Evolutionary conservation across 768 basidiomycete genomes (phyloP), one percentile per base, ranked within the genome.

Genomic region (Megacollybia marginata): DNA sequence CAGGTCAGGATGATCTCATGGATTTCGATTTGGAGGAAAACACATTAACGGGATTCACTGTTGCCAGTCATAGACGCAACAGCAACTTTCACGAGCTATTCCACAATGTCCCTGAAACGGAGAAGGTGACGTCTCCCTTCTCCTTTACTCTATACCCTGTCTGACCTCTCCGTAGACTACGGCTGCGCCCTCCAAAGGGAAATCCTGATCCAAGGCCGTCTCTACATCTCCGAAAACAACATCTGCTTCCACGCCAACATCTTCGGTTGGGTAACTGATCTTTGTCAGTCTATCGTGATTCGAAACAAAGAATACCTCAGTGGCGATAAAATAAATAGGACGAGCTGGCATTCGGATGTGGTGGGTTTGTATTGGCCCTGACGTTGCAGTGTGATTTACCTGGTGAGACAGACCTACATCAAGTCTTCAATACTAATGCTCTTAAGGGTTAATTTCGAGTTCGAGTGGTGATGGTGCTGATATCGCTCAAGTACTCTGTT

Each of bases 181-280:
- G 96, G 96, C 6, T 99, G 96, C 61, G 96, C 96, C 0, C 67
- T 98, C 11, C 93, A 97, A 67, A 81, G 93, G 38, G 96, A 98
- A 65, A 98, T 98, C 56, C 74, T 97, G 31, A 87, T 98, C 40
- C 96, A 98, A 74, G 96, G 96, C 5, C 76, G 96, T 10, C 64
- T 99, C 50, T 97, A 97, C 67, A 90, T 98, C 19, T 98, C 96
- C 7, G 95, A 99, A 68, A 97, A 98, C 67, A 94, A 97, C 62
- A 79, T 97, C n/a, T 98, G 92, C 70, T 99, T 98, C 73, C 91
- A 99, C 58, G 95, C 96, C 40, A 98, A 98, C 62, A 97, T 98
- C 42, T 95, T 98, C 66, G 95, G 96, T 40, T 98, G 95, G 96
- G 87, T 96, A 45, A 98, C 95, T 28, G 85, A 95, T 62, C 94